phyloP scores from a whole-genome alignment of 2,329 filamentous ascomycete species.

The Xylariaceae sp. region DNA sequence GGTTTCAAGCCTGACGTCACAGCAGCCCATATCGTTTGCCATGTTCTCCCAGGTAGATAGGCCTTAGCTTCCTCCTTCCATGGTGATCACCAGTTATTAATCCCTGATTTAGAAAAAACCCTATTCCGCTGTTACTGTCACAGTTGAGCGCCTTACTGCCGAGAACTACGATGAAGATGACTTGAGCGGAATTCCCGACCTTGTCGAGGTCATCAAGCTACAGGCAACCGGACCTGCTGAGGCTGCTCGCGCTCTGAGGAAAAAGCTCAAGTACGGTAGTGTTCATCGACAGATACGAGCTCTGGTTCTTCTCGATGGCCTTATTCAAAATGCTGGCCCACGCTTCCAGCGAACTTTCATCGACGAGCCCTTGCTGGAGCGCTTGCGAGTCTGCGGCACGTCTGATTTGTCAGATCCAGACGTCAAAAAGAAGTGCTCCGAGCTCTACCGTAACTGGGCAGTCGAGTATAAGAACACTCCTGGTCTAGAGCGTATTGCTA shows the following conservation, averaged over 20 bases:
- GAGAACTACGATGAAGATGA: slow-evolving; percentile 90
- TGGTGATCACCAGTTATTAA: neutral
- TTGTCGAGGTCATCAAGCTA: slow-evolving; percentile 89
- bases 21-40: neutral
- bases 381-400: slow-evolving; percentile 80
- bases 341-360: slow-evolving; percentile 83
- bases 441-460: slow-evolving; percentile 84
- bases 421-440: slow-evolving; percentile 84
- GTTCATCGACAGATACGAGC: slow-evolving; percentile 89
- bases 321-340: slow-evolving; percentile 90
- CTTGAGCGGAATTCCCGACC: slow-evolving; percentile 83
- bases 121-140: slow-evolving; percentile 89
- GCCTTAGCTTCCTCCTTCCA: neutral
- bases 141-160: slow-evolving; percentile 84
- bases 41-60: slow-evolving; percentile 1
- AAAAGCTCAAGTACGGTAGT: slow-evolving; percentile 98
- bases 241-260: slow-evolving; percentile 85
- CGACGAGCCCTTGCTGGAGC: slow-evolving; percentile 87
- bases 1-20: slow-evolving; percentile 1
- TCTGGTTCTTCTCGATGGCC: slow-evolving; percentile 81
- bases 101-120: slow-evolving; percentile 64
- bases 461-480: slow-evolving; percentile 74
- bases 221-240: slow-evolving; percentile 83
- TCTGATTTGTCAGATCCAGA: slow-evolving; percentile 79
- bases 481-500: slow-evolving; percentile 76